A percentile compares a stretch with the other conserved stretches of the same genome.
These are phyloP conservation scores for Cladosporium velox DNA, from an alignment of 2,329 filamentous ascomycete genomes.

Conservation along the genomic window DNA sequence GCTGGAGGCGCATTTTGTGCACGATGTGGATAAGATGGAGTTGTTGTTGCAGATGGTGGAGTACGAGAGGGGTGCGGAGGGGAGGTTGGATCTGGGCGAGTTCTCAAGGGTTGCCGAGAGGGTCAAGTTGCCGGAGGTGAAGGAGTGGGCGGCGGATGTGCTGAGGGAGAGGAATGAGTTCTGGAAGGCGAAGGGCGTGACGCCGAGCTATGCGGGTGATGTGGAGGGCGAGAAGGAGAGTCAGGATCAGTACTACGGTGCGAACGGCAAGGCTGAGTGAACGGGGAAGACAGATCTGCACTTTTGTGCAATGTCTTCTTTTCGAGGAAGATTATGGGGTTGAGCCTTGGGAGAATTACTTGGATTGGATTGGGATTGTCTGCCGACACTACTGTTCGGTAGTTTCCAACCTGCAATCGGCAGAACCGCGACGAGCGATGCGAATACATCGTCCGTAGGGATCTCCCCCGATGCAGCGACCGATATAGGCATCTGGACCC, in stretches of 20 bases:
- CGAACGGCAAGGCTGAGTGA: slow-evolving; percentile 19
- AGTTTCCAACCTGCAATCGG: neutral
- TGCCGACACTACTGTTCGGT: neutral
- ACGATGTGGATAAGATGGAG: slow-evolving; percentile 98
- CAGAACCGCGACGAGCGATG: neutral
- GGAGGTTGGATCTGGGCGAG: slow-evolving; percentile 75
- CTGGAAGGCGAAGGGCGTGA: slow-evolving; percentile 56
- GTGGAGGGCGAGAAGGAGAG: slow-evolving; percentile 32
- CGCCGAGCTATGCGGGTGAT: slow-evolving; percentile 29
- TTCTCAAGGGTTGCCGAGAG: slow-evolving; percentile 77
- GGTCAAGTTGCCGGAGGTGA: slow-evolving; percentile 75
- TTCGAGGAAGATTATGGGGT: too few relatives aligned
- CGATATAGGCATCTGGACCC: neutral
- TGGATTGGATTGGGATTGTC: neutral
- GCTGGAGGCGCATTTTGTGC: slow-evolving; percentile 82
- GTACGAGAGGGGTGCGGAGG: slow-evolving; percentile 75
- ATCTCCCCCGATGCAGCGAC: neutral
- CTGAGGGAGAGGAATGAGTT: slow-evolving; percentile 73
- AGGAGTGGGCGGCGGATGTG: slow-evolving; percentile 75
- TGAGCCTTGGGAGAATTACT: neutral
- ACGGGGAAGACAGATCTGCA: neutral
- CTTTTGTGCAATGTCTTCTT: neutral
- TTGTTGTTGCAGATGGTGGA: slow-evolving; percentile 93
- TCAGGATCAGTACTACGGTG: slow-evolving; percentile 41
- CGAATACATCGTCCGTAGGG: neutral